These are phyloP conservation scores for Syzygium grande DNA, from an alignment of 345 rosid genomes.

Conservation along the genomic window DNA sequence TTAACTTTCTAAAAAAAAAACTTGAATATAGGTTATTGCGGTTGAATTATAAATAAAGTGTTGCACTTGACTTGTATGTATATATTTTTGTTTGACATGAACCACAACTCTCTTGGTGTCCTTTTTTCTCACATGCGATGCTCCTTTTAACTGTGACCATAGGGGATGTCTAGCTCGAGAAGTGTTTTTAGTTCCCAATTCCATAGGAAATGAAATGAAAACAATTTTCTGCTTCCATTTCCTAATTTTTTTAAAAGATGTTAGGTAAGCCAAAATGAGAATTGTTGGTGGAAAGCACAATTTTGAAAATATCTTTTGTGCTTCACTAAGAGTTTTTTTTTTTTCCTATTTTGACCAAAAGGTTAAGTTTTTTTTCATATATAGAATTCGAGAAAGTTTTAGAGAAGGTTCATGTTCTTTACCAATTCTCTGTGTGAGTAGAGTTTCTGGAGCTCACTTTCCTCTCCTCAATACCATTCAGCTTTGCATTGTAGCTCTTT, in stretches of 20 bases:
- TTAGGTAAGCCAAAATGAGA: background rate
- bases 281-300: background rate
- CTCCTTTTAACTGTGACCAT: fast-evolving
- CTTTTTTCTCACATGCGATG: background rate
- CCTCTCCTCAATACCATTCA: background rate
- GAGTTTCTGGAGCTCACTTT: background rate
- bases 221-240: background rate
- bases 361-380: background rate
- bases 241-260: background rate
- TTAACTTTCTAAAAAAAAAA: no score
- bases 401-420: background rate
- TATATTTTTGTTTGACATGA: background rate
- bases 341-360: background rate
- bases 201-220: background rate
- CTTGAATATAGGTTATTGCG: background rate
- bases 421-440: background rate
- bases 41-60: background rate
- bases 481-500: background rate
- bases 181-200: background rate
- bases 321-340: background rate
- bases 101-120: background rate
- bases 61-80: background rate
- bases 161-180: background rate
- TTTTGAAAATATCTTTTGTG: background rate
- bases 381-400: background rate